Evolutionary conservation across 306 rosid genomes (phyloP).

Genomic region (Cyamopsis tetragonoloba): DNA sequence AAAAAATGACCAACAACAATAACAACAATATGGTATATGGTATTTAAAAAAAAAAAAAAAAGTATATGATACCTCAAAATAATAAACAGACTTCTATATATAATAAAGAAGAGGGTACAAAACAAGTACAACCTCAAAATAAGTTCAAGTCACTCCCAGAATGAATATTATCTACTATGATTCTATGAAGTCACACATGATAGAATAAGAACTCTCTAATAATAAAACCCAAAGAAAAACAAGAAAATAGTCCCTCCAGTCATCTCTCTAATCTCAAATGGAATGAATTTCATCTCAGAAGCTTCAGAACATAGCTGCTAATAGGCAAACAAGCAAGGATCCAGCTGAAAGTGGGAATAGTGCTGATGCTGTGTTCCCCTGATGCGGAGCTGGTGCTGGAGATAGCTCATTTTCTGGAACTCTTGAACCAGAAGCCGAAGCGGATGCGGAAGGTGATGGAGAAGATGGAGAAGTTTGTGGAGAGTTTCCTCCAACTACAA

Average conservation of each 20-base stretch:
- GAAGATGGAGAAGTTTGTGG: conserved; percentile 42
- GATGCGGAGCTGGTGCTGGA: conserved; percentile 41
- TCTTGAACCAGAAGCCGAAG: conserved; percentile 3
- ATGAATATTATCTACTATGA: conserved; percentile 33
- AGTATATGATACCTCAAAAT: not conserved
- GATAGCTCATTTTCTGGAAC: conserved; percentile 23
- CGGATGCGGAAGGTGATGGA: conserved; percentile 16
- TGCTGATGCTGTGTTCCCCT: conserved; percentile 31
- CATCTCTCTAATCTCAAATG: conserved; percentile 32
- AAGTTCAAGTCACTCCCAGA: conserved; percentile 25
- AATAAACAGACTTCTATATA: conserved; percentile 9
- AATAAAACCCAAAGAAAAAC: conserved; percentile 22
- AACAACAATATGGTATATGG: not conserved
- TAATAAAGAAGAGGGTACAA: conserved; percentile 21
- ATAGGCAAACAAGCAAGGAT: conserved; percentile 29
- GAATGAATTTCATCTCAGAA: conserved; percentile 24
- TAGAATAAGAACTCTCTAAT: not conserved
- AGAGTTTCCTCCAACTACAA: conserved; percentile 34
- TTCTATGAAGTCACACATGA: conserved; percentile 32
- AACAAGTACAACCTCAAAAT: conserved; percentile 21
- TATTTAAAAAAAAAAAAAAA: no score
- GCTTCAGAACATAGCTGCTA: conserved; percentile 16
- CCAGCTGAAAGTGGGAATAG: conserved; percentile 30
- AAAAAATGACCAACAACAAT: no score
- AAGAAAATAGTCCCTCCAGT: conserved; percentile 32